Conservation (phyloP, 768 basidiomycete species). For the Naganishia friedmannii region DNA sequence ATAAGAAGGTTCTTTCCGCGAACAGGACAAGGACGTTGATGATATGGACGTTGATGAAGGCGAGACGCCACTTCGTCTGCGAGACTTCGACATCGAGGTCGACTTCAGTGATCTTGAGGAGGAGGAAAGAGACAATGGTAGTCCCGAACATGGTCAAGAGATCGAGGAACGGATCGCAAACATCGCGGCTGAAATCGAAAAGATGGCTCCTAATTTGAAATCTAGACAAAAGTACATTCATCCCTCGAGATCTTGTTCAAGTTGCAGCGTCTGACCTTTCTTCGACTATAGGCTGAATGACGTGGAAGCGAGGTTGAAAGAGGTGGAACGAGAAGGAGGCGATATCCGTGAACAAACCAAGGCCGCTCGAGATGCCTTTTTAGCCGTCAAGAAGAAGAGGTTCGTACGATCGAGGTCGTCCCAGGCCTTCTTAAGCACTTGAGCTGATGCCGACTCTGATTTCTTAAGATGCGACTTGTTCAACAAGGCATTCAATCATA, state of each 20-base stretch:
- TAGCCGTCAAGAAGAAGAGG: constrained; percentile 78
- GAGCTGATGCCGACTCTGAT: too few species aligned
- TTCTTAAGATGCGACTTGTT: constrained; percentile 71
- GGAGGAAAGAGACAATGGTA: constrained; percentile 53
- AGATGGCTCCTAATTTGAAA: constrained; percentile 95
- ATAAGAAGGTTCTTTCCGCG: neutral
- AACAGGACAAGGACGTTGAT: constrained; percentile 4
- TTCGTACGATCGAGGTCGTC: constrained; percentile 48
- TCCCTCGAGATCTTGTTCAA: neutral
- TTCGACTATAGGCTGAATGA: constrained; percentile 54
- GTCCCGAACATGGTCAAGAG: constrained; percentile 47
- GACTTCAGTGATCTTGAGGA: neutral
- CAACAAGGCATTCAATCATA: constrained; percentile 93
- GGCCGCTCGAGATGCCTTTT: constrained; percentile 84
- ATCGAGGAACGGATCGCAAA: constrained; percentile 71
- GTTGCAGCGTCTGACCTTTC: constrained; percentile 55
- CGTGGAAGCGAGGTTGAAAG: constrained; percentile 68
- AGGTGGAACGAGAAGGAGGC: constrained; percentile 89
- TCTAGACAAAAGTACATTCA: constrained; percentile 75
- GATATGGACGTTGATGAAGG: constrained; percentile 16
- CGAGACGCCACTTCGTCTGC: neutral
- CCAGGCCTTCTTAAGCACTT: neutral
- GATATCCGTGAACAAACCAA: constrained; percentile 86
- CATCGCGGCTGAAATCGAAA: constrained; percentile 75
- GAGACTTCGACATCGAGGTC: constrained; percentile 65